These are phyloP conservation scores for Chrysosporium keratinophilum DNA, from an alignment of 2,329 filamentous ascomycete genomes.

Conservation along the genomic window DNA sequence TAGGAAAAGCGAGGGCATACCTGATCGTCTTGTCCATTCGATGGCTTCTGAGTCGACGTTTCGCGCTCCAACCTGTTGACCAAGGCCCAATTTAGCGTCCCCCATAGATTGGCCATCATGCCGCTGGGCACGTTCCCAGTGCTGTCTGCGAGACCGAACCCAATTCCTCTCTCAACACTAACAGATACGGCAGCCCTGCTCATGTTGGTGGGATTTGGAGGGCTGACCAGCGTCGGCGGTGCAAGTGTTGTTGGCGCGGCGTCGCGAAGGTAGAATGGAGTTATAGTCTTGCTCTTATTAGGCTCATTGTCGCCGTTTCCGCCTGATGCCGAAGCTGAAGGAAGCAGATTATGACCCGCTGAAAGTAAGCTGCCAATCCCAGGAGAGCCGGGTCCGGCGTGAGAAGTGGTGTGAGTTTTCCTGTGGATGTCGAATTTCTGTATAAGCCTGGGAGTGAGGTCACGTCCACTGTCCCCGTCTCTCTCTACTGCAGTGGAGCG, in stretches of 20 bases:
- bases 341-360: conserved; percentile 54
- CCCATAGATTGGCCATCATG: conserved; percentile 89
- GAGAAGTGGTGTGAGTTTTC: conserved; percentile 49
- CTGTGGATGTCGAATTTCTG: conserved; percentile 85
- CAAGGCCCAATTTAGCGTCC: conserved; percentile 70
- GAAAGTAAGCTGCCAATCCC: conserved; percentile 81
- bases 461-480: conserved; percentile 64
- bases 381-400: conserved; percentile 23
- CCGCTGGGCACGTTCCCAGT: conserved; percentile 68
- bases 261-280: conserved; percentile 29
- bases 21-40: conserved; percentile 18
- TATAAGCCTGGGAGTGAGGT: conserved; percentile 80
- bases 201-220: conserved; percentile 72
- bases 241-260: conserved; percentile 57
- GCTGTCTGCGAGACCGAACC: conserved; percentile 49
- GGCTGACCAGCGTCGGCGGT: conserved; percentile 69
- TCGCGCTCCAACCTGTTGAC: conserved; percentile 52
- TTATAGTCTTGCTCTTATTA: conserved; percentile 24
- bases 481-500: conserved; percentile 43
- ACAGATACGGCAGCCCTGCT: conserved; percentile 77
- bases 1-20: not conserved
- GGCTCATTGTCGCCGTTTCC: conserved; percentile 26
- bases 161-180: conserved; percentile 63
- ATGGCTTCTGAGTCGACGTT: conserved; percentile 30
- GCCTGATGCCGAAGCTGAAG: not conserved